phyloP scores from a whole-genome alignment of 78 protist genomes.

The Dictyostelium capitatum region DNA sequence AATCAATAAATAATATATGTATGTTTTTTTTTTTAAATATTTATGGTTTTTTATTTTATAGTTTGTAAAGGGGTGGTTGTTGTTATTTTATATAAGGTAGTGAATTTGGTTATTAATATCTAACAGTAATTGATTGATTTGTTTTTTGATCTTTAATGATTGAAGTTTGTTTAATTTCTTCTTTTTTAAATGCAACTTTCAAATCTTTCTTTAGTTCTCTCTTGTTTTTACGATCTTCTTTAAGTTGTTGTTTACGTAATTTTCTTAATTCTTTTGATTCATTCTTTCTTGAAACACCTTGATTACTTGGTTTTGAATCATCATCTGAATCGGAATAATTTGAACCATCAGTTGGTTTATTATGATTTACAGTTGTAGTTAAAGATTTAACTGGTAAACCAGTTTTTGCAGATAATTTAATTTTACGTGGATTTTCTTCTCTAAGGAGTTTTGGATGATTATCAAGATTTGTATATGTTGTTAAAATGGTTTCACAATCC shows the following conservation, averaged over 20 bases:
- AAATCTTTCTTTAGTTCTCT: slow-evolving; percentile 61
- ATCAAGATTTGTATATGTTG: slow-evolving; percentile 83
- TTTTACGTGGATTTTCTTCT: slow-evolving; percentile 48
- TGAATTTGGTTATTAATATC: slow-evolving; percentile 28
- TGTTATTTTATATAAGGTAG: too few relatives aligned
- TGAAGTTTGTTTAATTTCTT: slow-evolving; percentile 61
- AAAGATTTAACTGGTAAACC: slow-evolving; percentile 44
- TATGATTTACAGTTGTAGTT: not conserved
- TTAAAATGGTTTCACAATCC: slow-evolving; percentile 85
- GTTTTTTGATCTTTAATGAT: slow-evolving; percentile 22
- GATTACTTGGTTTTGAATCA: slow-evolving; percentile 10
- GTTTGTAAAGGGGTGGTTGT: too few relatives aligned
- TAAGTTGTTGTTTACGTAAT: slow-evolving; percentile 49
- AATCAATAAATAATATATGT: not conserved
- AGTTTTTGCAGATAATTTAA: slow-evolving; percentile 40
- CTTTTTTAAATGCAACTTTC: slow-evolving; percentile 57
- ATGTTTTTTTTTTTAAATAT: not conserved
- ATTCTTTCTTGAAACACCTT: slow-evolving; percentile 34
- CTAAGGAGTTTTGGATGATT: slow-evolving; percentile 84
- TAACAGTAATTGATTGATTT: slow-evolving; percentile 21
- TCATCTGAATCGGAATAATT: slow-evolving; percentile 31
- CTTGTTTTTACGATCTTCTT: slow-evolving; percentile 5
- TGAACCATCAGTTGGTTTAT: not conserved
- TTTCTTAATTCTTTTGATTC: slow-evolving; percentile 60
- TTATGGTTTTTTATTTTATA: not conserved